Percentiles rank a stretch among this genome's conserved stretches.
These are phyloP conservation scores for Pyrrhoderma noxium DNA, from an alignment of 1,284 basidiomycete genomes.

Conservation along the genomic window DNA sequence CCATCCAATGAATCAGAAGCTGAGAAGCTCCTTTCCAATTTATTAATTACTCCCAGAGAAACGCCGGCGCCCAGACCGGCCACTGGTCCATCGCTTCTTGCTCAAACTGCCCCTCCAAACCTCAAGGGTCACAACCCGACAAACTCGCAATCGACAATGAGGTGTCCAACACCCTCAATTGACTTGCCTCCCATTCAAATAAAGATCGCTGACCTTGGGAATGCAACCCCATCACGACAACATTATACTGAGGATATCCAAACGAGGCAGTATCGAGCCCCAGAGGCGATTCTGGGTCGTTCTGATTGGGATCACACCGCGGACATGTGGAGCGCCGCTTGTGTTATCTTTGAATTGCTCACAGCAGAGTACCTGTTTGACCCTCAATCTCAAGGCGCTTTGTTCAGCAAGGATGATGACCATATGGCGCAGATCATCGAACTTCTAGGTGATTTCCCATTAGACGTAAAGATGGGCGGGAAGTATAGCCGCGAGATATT, in stretches of 20 bases:
- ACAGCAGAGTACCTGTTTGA: slow-evolving; percentile 87
- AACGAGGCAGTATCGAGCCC: slow-evolving; percentile 87
- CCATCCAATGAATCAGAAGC: slow-evolving; percentile 1
- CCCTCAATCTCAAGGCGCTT: slow-evolving; percentile 74
- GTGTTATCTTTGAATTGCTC: slow-evolving; percentile 80
- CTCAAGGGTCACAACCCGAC: slow-evolving; percentile 25
- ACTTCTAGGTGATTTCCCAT: slow-evolving; percentile 67
- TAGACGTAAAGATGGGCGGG: slow-evolving; percentile 74
- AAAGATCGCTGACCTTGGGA: slow-evolving; percentile 89
- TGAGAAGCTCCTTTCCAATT: slow-evolving; percentile 6
- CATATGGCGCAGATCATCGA: slow-evolving; percentile 93
- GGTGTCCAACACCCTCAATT: slow-evolving; percentile 22
- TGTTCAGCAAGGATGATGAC: slow-evolving; percentile 90
- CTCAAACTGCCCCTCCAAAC: slow-evolving; percentile 51
- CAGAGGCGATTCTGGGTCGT: slow-evolving; percentile 84
- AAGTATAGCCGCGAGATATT: slow-evolving; percentile 81
- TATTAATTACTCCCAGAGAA: slow-evolving; percentile 16
- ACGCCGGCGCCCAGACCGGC: slow-evolving; percentile 8
- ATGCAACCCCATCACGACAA: slow-evolving; percentile 74
- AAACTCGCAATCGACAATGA: slow-evolving; percentile 9
- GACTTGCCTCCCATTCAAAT: slow-evolving; percentile 53
- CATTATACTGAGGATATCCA: slow-evolving; percentile 94
- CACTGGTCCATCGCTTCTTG: slow-evolving; percentile 52
- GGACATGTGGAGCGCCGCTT: slow-evolving; percentile 87
- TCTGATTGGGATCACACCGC: slow-evolving; percentile 81